phyloP scores from a whole-genome alignment of 768 basidiomycete species.

The Heimioporus sp. region DNA sequence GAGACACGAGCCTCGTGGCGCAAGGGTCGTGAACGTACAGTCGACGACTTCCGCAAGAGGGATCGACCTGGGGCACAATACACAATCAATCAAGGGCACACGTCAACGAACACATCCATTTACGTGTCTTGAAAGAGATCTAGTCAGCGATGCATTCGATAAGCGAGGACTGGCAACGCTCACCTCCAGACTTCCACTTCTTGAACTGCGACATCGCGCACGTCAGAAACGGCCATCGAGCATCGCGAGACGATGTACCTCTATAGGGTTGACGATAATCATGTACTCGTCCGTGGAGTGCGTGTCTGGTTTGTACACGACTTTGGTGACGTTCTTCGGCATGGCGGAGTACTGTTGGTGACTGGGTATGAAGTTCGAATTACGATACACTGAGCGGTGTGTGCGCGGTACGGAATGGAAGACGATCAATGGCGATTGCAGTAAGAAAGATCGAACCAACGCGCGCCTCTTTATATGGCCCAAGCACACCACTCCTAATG shows the following conservation, averaged over 20 bases:
- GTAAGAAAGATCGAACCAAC: background rate
- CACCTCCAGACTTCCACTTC: slow-evolving; percentile 82
- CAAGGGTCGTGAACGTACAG: slow-evolving; percentile 45
- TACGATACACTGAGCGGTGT: slow-evolving; percentile 14
- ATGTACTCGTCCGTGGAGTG: slow-evolving; percentile 73
- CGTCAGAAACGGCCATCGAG: slow-evolving; percentile 5
- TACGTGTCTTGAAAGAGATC: slow-evolving; percentile 59
- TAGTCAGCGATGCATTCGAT: slow-evolving; percentile 7
- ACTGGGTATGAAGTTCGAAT: slow-evolving; percentile 10
- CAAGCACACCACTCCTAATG: slow-evolving; percentile 19
- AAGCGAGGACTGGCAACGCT: slow-evolving; percentile 18
- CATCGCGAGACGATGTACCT: slow-evolving; percentile 43
- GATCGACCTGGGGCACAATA: slow-evolving; percentile 48
- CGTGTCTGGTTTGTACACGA: slow-evolving; percentile 77
- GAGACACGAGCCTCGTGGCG: background rate
- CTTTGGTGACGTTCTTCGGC: slow-evolving; percentile 55
- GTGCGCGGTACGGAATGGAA: slow-evolving; percentile 1
- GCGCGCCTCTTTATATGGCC: slow-evolving; percentile 24
- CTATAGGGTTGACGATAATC: slow-evolving; percentile 60
- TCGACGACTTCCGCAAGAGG: slow-evolving; percentile 79
- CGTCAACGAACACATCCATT: slow-evolving; percentile 18
- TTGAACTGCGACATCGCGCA: slow-evolving; percentile 47
- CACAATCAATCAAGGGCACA: slow-evolving; percentile 12
- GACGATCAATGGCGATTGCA: background rate
- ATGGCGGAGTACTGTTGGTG: slow-evolving; percentile 27